Percentiles rank a stretch among this genome's conserved stretches.
Conservation (phyloP, 768 basidiomycete species). For the Lyophyllum shimeji region DNA sequence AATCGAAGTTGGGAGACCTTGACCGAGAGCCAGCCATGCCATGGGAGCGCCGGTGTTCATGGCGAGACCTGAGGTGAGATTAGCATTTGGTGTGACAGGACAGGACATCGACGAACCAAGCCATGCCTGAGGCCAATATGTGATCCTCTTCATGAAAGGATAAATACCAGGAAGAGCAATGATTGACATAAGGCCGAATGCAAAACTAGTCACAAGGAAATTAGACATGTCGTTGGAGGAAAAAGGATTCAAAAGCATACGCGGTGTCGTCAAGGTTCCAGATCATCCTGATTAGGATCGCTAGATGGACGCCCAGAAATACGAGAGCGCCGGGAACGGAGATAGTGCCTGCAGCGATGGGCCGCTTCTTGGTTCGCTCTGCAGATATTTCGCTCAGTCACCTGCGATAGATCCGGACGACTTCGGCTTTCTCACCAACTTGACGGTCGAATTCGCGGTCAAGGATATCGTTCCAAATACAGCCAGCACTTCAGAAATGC, state of each 20-base stretch:
- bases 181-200: slow-evolving; percentile 17
- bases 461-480: slow-evolving; percentile 26
- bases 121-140: slow-evolving; percentile 44
- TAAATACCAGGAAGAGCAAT: slow-evolving; percentile 27
- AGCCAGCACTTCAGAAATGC: slow-evolving; percentile 15
- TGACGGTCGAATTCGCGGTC: slow-evolving; percentile 31
- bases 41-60: slow-evolving; percentile 33
- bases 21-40: slow-evolving; percentile 27
- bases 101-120: slow-evolving; percentile 25
- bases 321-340: slow-evolving; percentile 28
- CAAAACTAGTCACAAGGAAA: not conserved
- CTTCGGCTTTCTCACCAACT: slow-evolving; percentile 29
- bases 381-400: not conserved
- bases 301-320: slow-evolving; percentile 22
- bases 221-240: not conserved
- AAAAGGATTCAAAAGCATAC: slow-evolving; percentile 5
- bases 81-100: not conserved
- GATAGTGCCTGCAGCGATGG: slow-evolving; percentile 31
- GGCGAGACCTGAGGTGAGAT: slow-evolving; percentile 21
- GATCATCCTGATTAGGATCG: slow-evolving; percentile 15
- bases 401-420: too few species aligned
- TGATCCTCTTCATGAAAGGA: slow-evolving; percentile 40
- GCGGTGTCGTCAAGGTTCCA: slow-evolving; percentile 17
- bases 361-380: slow-evolving; percentile 34
- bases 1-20: slow-evolving; percentile 12